Conservation (phyloP, 1,284 basidiomycete species). For the Apiotrichum laibachii region DNA sequence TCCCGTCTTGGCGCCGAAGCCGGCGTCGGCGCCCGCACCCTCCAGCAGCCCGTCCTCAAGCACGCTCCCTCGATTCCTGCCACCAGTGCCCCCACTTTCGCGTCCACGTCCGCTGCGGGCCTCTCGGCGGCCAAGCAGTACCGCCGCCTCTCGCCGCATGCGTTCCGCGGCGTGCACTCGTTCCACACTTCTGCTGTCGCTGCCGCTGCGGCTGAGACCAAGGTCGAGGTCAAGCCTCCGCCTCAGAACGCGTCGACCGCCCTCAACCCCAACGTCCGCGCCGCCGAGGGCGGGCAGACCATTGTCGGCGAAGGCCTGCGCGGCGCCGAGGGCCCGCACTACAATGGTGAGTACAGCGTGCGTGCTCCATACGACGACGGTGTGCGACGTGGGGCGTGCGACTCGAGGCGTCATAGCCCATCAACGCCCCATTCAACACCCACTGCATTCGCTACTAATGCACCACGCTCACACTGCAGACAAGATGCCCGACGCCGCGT, state of each 20-base stretch:
- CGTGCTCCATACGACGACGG: too few relatives aligned
- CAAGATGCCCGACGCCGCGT: constrained; percentile 1
- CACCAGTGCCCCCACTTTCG: not conserved
- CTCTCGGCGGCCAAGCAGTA: too few relatives aligned
- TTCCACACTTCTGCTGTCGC: not conserved
- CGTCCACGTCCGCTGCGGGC: too few relatives aligned
- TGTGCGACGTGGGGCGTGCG: too few relatives aligned
- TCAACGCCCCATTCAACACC: not conserved
- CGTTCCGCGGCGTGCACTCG: too few relatives aligned
- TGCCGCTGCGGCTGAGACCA: not conserved
- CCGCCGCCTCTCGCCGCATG: too few relatives aligned
- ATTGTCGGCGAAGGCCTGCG: not conserved
- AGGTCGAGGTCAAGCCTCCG: not conserved
- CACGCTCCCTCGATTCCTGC: not conserved
- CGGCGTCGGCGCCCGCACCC: not conserved
- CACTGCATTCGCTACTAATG: not conserved
- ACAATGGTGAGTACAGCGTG: constrained; percentile 30
- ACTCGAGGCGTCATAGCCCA: too few relatives aligned
- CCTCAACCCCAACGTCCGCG: not conserved
- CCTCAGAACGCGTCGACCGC: not conserved
- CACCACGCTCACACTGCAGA: constrained; percentile 4
- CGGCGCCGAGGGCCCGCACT: constrained; percentile 39
- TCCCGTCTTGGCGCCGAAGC: not conserved
- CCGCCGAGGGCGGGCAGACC: not conserved
- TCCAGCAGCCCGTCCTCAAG: not conserved